Percentiles rank a stretch among this genome's conserved stretches.
Evolutionary conservation across 139 green algal genomes (phyloP).

Genomic region (Marvania coccoides): DNA sequence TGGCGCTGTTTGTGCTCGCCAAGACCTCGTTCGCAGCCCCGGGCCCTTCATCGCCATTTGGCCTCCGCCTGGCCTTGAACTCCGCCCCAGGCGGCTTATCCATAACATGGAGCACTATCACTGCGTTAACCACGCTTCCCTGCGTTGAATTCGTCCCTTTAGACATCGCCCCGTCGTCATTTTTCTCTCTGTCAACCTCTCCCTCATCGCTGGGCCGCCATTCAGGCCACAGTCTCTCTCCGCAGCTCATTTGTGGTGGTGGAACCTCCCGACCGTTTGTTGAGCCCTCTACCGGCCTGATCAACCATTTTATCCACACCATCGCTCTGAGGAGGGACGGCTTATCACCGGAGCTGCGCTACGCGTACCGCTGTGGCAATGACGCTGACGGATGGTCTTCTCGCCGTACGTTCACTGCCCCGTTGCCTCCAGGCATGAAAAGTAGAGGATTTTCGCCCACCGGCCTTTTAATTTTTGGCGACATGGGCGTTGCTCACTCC

Average conservation of each 20-base stretch:
- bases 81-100: neutral
- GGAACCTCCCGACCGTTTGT: neutral
- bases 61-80: neutral
- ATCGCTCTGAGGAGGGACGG: neutral
- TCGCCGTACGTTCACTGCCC: neutral
- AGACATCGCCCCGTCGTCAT: too few relatives aligned
- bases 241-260: too few relatives aligned
- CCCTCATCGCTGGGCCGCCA: too few relatives aligned
- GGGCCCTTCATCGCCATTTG: neutral
- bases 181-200: too few relatives aligned
- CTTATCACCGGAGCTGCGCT: neutral
- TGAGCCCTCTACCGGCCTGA: neutral
- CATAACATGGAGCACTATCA: conserved; percentile 10
- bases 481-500: conserved; percentile 15
- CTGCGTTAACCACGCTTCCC: neutral
- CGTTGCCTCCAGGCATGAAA: neutral
- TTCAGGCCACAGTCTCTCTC: too few relatives aligned
- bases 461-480: conserved; percentile 11
- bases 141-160: conserved; percentile 15
- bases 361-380: conserved; percentile 11
- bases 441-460: neutral
- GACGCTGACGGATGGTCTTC: conserved; percentile 3
- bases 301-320: neutral
- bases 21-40: neutral
- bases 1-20: neutral